Percentiles rank a stretch among this genome's conserved stretches.
Evolutionary conservation across 305 asterid species (phyloP).

Genomic region (Fraxinus nigra): DNA sequence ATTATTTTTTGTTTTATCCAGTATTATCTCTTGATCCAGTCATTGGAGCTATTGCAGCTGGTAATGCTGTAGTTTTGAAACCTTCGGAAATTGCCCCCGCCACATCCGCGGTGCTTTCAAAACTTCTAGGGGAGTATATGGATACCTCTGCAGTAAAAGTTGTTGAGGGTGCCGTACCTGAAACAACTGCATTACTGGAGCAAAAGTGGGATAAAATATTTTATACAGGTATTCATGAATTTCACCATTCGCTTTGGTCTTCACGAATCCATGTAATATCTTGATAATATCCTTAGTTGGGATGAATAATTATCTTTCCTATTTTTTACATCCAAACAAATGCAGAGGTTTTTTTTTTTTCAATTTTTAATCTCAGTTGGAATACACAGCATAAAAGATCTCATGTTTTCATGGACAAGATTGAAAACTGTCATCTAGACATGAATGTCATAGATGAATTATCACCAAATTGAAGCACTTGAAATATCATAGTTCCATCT

Average conservation of each 20-base stretch:
- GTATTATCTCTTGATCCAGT: slow-evolving; percentile 76
- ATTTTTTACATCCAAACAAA: not conserved
- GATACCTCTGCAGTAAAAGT: slow-evolving; percentile 74
- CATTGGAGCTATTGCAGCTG: slow-evolving; percentile 84
- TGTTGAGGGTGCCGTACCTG: slow-evolving; percentile 63
- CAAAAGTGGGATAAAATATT: slow-evolving; percentile 87
- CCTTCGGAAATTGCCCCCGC: slow-evolving; percentile 84
- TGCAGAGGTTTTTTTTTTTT: not conserved
- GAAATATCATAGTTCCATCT: too few species aligned
- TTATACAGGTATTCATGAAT: slow-evolving; percentile 52
- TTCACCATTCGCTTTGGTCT: not conserved
- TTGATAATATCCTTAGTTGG: not conserved
- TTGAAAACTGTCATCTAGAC: too few species aligned
- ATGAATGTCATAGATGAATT: too few species aligned
- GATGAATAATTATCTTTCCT: not conserved
- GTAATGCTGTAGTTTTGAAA: slow-evolving; percentile 74
- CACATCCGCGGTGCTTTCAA: slow-evolving; percentile 52
- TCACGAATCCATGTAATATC: not conserved
- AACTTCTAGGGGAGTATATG: slow-evolving; percentile 70
- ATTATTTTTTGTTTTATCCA: slow-evolving; percentile 18
- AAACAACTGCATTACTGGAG: slow-evolving; percentile 70
- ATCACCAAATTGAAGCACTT: too few species aligned
- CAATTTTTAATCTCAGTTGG: not conserved
- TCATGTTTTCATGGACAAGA: not conserved
- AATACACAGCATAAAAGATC: not conserved